Base-by-base conservation (phyloP, 257 asterid genomes). In the Nicotiana obtusifolia region DNA sequence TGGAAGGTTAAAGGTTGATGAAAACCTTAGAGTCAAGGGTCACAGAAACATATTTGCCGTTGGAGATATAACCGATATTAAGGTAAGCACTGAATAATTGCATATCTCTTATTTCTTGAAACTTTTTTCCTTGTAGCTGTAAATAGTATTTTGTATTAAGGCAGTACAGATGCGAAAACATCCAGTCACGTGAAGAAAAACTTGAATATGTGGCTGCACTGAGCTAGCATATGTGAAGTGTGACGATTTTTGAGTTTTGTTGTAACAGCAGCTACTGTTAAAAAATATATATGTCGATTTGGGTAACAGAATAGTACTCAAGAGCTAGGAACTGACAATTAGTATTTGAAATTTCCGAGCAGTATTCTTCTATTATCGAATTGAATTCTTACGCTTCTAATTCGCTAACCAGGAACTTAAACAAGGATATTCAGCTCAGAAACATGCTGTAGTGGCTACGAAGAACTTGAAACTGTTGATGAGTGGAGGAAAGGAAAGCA, bases 1-100 rank as follows among this genome's bases (percentile, higher is more conserved):
- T 1, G 98, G 98, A 22, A 89, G 92, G 84, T 68, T 95, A 87
- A 93, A 85, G 89, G 98, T 95, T 24, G 97, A 95, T 84, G 95
- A 89, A 41, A 84, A 89, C 80, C 77, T 91, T 73, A 84, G 97
- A 87, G 87, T 95, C 37, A 93, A 91, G 84, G 97, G 97, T 10
- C 87, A 60, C 80, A 91, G 84, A 44, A 90, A 94, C 37, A 76
- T 94, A 17, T 92, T 94, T 67, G 97, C 91, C 49, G 83, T 94
- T 71, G 98, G 97, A 52, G 98, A 94, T 64, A 91, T 94, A 57
- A 90, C 95, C 11, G 97, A 94, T 86, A 76, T 91, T 53, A 90
- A 89, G 95, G 98, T 90, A 80, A 83, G 84, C 81, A n/a, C 57
- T 77, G 11, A 60, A 41, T 33, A 60, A 41, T 24, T 24, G 35